Evolutionary conservation across 2,329 filamentous ascomycete species (phyloP).

Genomic region (Mycosphaerelloides madeirae): DNA sequence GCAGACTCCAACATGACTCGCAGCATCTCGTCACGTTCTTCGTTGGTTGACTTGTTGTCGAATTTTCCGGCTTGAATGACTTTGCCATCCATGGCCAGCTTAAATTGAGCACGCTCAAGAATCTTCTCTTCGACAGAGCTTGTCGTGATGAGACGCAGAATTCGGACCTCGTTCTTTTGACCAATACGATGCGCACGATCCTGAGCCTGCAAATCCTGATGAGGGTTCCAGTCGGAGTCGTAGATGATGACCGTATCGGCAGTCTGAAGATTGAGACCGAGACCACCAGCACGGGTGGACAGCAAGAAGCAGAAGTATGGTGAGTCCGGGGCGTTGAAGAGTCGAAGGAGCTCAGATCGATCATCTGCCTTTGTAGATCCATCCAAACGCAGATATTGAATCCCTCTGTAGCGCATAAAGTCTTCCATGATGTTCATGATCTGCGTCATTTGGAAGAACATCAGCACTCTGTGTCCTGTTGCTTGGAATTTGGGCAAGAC

Average conservation of each 20-base stretch:
- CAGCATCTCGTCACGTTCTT: slow-evolving; percentile 94
- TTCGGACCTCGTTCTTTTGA: slow-evolving; percentile 98
- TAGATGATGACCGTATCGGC: slow-evolving; percentile 99
- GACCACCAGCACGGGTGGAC: slow-evolving; percentile 96
- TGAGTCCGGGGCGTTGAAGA: slow-evolving; percentile 86
- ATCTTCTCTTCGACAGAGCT: slow-evolving; percentile 99
- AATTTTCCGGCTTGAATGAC: slow-evolving; percentile 99
- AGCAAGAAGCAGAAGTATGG: slow-evolving; percentile 97
- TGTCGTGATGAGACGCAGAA: slow-evolving; percentile 88
- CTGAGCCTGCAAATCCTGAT: slow-evolving; percentile 97
- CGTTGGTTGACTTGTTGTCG: slow-evolving; percentile 98
- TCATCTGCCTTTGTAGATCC: slow-evolving; percentile 98
- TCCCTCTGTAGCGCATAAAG: slow-evolving; percentile 76
- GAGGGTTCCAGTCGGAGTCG: slow-evolving; percentile 99
- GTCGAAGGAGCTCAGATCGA: slow-evolving; percentile 79
- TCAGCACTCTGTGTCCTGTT: slow-evolving; percentile 89
- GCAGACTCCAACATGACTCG: slow-evolving; percentile 84
- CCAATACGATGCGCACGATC: slow-evolving; percentile 99
- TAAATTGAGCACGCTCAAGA: slow-evolving; percentile 90
- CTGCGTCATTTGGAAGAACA: slow-evolving; percentile 99
- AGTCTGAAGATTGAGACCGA: slow-evolving; percentile 94
- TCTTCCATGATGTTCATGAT: slow-evolving; percentile 99
- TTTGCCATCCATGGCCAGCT: slow-evolving; percentile 98
- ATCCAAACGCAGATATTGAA: slow-evolving; percentile 86
- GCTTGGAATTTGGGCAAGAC: slow-evolving; percentile 88